Evolutionary conservation across 2,329 filamentous ascomycete genomes (phyloP).

Genomic region (Polychaeton citri): DNA sequence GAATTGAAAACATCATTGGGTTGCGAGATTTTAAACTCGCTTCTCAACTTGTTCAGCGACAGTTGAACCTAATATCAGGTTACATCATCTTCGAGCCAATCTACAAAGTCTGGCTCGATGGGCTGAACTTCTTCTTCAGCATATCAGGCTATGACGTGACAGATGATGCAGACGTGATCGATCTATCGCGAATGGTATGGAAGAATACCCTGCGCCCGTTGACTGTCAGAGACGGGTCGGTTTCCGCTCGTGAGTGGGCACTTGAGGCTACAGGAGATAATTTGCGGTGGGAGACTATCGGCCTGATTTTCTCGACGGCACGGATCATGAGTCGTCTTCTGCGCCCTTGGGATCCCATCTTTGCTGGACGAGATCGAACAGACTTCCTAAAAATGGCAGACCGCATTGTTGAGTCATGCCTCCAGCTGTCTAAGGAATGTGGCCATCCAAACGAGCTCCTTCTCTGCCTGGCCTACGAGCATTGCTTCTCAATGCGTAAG

Average conservation of each 20-base stretch:
- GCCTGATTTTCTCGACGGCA: slow-evolving; percentile 21
- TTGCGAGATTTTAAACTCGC: background rate
- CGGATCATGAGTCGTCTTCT: slow-evolving; percentile 14
- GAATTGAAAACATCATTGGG: slow-evolving; percentile 6
- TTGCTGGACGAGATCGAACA: slow-evolving; percentile 2
- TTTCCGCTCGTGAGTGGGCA: slow-evolving; percentile 22
- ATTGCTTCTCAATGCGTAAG: background rate
- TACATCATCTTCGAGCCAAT: slow-evolving; percentile 7
- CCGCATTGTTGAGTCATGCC: slow-evolving; percentile 7
- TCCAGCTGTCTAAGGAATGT: slow-evolving; percentile 10
- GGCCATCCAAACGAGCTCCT: slow-evolving; percentile 11
- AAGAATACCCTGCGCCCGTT: slow-evolving; percentile 23
- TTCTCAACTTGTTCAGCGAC: slow-evolving; percentile 4
- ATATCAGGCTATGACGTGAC: slow-evolving; percentile 7
- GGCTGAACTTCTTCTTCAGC: slow-evolving; percentile 5
- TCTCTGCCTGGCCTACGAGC: slow-evolving; percentile 10
- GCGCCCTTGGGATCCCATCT: slow-evolving; percentile 8
- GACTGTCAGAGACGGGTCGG: slow-evolving; percentile 15
- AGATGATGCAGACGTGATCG: slow-evolving; percentile 10
- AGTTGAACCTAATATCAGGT: slow-evolving; percentile 4
- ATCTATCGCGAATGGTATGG: slow-evolving; percentile 24
- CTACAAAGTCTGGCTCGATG: slow-evolving; percentile 11
- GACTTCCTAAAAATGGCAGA: slow-evolving; percentile 2
- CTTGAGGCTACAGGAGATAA: slow-evolving; percentile 20
- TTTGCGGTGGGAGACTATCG: slow-evolving; percentile 28